Percentiles rank a stretch among this genome's conserved stretches.
These are phyloP conservation scores for Suillus hirtellus DNA, from an alignment of 768 basidiomycete genomes.

Conservation along the genomic window DNA sequence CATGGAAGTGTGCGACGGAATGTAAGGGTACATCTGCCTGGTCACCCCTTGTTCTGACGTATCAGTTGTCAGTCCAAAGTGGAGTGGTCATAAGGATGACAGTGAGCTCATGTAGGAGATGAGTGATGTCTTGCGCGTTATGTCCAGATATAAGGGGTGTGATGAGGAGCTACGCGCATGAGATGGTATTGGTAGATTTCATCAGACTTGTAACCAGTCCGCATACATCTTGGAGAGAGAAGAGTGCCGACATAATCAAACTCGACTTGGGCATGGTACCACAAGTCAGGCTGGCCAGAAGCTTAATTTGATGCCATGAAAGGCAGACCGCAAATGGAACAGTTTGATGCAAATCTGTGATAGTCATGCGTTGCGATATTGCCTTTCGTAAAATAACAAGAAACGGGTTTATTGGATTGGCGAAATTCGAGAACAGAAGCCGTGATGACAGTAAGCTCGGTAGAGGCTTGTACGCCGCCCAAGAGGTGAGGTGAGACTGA, in stretches of 20 bases:
- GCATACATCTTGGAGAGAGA: not conserved
- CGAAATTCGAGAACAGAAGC: constrained; percentile 64
- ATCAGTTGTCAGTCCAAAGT: constrained; percentile 2
- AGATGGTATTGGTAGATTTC: not conserved
- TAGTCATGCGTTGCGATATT: not conserved
- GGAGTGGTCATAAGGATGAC: constrained; percentile 9
- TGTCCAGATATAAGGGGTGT: not conserved
- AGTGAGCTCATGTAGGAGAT: constrained; percentile 13
- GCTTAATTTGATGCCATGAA: not conserved
- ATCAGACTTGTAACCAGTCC: too few relatives aligned
- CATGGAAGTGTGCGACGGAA: constrained; percentile 12
- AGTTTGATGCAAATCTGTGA: not conserved
- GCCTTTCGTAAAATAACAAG: not conserved
- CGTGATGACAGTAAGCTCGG: constrained; percentile 3
- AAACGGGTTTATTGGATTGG: constrained; percentile 60
- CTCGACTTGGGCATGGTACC: not conserved
- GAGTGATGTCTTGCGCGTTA: constrained; percentile 1
- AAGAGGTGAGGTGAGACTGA: constrained; percentile 39
- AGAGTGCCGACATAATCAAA: not conserved
- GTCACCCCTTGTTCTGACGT: not conserved
- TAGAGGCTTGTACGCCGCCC: constrained; percentile 33
- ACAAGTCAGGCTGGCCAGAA: not conserved
- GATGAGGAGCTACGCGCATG: not conserved
- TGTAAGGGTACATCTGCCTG: constrained; percentile 2
- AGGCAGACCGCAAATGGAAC: not conserved